Percentiles rank a stretch among this genome's conserved stretches.
Conservation (phyloP, 139 green algal genomes). For the Gonium pectorale region DNA sequence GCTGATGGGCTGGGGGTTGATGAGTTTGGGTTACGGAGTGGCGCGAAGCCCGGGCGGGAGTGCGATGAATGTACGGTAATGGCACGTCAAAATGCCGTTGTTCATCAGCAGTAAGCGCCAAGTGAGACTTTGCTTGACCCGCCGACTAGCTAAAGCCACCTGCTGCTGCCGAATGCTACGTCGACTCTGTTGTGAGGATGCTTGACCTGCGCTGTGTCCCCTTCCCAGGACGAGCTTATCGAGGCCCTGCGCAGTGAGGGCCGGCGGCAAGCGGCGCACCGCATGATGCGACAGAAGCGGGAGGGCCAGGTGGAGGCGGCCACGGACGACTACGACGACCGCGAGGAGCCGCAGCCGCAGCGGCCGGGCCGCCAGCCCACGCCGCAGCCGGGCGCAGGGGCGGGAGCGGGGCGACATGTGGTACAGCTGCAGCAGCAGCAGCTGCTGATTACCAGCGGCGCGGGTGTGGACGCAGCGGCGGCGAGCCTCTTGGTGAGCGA, state of each 20-base stretch:
- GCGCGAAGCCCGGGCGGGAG: neutral
- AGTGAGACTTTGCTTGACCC: neutral
- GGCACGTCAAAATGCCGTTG: neutral
- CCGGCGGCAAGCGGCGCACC: constrained; percentile 77
- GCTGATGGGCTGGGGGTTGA: neutral
- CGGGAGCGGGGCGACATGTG: neutral
- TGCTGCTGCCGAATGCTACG: neutral
- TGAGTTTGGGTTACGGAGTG: neutral
- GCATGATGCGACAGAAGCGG: constrained; percentile 70
- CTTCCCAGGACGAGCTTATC: constrained; percentile 88
- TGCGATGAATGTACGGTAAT: neutral
- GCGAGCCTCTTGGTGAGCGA: constrained; percentile 4
- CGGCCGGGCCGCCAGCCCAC: neutral
- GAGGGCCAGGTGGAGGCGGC: constrained; percentile 29
- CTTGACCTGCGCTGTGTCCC: too few relatives aligned
- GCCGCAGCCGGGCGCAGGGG: neutral
- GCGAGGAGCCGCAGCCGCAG: neutral
- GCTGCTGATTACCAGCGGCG: neutral
- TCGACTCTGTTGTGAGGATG: too few relatives aligned
- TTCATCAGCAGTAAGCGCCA: neutral
- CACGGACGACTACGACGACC: constrained; percentile 31
- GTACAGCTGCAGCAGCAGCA: neutral
- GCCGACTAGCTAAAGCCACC: neutral
- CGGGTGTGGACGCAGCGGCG: neutral
- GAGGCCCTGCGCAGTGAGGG: constrained; percentile 81